Percentiles rank a stretch among this genome's conserved stretches.
These are phyloP conservation scores for Zopfia rhizophila DNA, from an alignment of 2,329 filamentous ascomycete genomes.

Conservation along the genomic window DNA sequence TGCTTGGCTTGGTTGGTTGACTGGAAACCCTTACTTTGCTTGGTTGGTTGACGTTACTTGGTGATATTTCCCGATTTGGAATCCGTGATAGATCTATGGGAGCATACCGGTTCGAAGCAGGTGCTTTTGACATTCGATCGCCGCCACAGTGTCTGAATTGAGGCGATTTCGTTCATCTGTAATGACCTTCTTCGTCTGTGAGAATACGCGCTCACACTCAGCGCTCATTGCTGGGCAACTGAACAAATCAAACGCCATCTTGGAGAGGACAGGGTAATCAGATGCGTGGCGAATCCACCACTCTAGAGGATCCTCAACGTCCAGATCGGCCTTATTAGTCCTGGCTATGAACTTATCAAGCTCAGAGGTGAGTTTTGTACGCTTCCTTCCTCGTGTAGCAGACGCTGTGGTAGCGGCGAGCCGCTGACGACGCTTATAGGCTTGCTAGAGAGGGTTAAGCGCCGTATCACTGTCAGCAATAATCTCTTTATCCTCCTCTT, in stretches of 20 bases:
- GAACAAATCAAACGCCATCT: constrained; percentile 14
- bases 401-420: too few species aligned
- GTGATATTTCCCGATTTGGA: too few species aligned
- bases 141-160: constrained; percentile 11
- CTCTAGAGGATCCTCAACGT: constrained; percentile 7
- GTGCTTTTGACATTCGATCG: constrained; percentile 15
- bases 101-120: too few species aligned
- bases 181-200: constrained; percentile 14
- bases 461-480: too few species aligned
- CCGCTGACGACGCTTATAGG: too few species aligned
- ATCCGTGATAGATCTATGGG: too few species aligned
- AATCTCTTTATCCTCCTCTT: too few species aligned
- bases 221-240: constrained; percentile 14
- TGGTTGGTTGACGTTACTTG: too few species aligned
- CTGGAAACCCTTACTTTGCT: too few species aligned
- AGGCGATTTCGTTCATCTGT: constrained; percentile 15
- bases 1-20: too few species aligned
- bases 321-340: too few species aligned
- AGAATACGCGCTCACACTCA: constrained; percentile 18
- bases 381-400: constrained; percentile 11
- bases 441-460: too few species aligned
- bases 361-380: constrained; percentile 7
- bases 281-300: constrained; percentile 7
- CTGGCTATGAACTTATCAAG: constrained; percentile 12
- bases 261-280: constrained; percentile 13